Evolutionary conservation across 495 filamentous ascomycete species (phyloP).

Genomic region (Thozetella sp.): DNA sequence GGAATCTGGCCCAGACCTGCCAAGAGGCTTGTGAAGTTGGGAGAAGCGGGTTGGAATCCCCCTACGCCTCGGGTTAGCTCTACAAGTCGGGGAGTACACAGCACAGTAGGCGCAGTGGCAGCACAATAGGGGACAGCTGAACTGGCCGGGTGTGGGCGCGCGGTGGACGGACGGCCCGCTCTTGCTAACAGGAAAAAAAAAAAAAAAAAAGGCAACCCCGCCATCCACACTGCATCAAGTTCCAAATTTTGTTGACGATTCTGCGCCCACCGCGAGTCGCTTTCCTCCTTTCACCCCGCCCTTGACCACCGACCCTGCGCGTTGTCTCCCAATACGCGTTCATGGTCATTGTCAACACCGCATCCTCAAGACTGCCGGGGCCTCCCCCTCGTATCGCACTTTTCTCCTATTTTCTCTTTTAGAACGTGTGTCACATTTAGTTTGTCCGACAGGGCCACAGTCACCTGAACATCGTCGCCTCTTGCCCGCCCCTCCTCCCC

Average conservation of each 20-base stretch:
- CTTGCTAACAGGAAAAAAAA: neutral
- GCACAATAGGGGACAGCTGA: too few species aligned
- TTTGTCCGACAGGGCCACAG: neutral
- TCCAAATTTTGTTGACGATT: neutral
- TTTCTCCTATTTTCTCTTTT: neutral
- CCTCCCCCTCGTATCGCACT: neutral
- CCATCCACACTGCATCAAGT: neutral
- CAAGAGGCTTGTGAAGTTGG: too few species aligned
- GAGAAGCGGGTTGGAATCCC: too few species aligned
- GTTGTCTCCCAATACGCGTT: neutral
- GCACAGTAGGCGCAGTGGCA: too few species aligned
- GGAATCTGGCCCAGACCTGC: too few species aligned
- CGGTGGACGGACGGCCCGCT: neutral
- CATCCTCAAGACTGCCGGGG: slow-evolving; percentile 1
- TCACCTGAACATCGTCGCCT: neutral
- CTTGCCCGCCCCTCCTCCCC: slow-evolving; percentile 3
- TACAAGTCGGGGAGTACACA: too few species aligned
- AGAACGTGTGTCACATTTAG: neutral
- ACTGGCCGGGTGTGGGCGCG: too few species aligned
- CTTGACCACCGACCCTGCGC: neutral
- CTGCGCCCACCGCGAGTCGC: neutral
- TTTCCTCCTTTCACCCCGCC: neutral
- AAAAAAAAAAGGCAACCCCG: slow-evolving; percentile 2
- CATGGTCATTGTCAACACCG: slow-evolving; percentile 2
- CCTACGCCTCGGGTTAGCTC: too few species aligned